Percentiles rank a stretch among this genome's conserved stretches.
Conservation (phyloP, 2,329 filamentous ascomycete genomes). For the Leptographium lundbergii region DNA sequence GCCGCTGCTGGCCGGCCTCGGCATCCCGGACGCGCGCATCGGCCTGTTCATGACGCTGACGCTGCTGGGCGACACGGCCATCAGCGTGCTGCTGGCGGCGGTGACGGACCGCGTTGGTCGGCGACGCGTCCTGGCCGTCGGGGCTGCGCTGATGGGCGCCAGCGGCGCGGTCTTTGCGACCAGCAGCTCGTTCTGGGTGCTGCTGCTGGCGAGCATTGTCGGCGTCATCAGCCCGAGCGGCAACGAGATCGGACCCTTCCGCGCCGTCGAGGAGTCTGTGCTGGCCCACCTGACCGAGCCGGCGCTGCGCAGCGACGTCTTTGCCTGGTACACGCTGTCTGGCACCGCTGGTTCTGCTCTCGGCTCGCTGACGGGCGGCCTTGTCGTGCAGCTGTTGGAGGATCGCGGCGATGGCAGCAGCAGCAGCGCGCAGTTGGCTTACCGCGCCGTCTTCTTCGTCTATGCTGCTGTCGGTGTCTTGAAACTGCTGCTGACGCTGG, state of each 20-base stretch:
- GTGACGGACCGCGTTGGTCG: conserved; percentile 44
- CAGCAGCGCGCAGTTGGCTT: conserved; percentile 21
- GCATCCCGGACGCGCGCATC: conserved; percentile 35
- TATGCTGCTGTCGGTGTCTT: conserved; percentile 45
- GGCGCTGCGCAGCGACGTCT: conserved; percentile 38
- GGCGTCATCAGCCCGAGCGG: conserved; percentile 54
- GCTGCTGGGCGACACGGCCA: conserved; percentile 42
- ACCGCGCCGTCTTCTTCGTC: conserved; percentile 41
- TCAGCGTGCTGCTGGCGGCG: conserved; percentile 46
- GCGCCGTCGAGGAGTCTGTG: conserved; percentile 48
- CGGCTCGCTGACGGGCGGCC: conserved; percentile 47
- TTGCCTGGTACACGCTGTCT: conserved; percentile 47
- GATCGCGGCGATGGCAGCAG: conserved; percentile 9
- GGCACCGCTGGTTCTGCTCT: conserved; percentile 48
- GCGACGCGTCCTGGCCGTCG: conserved; percentile 37
- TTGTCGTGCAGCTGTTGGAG: conserved; percentile 39
- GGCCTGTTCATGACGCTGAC: conserved; percentile 57
- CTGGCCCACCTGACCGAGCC: conserved; percentile 41
- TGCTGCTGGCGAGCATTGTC: conserved; percentile 43
- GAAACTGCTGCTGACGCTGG: conserved; percentile 40
- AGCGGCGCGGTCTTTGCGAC: conserved; percentile 44
- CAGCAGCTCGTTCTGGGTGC: conserved; percentile 41
- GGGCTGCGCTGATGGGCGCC: conserved; percentile 40
- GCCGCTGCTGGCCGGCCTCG: conserved; percentile 38
- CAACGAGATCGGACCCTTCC: conserved; percentile 51